Percentiles rank a stretch among this genome's conserved stretches.
Evolutionary conservation across 805 yeast genomes (phyloP).

Genomic region (Myxozyma geophila): DNA sequence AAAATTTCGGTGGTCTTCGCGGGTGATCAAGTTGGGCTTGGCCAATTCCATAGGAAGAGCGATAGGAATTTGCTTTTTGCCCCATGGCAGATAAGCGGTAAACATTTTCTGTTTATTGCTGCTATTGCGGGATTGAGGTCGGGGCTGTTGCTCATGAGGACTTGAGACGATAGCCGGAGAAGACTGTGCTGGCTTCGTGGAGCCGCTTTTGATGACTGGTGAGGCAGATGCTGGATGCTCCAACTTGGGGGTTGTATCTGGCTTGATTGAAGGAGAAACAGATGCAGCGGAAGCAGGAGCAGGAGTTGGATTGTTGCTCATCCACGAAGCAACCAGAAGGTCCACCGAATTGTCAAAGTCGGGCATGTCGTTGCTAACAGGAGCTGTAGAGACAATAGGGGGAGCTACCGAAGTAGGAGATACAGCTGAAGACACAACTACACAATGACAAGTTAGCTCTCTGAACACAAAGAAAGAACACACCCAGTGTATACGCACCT

Average conservation of each 20-base stretch:
- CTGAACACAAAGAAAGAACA: neutral
- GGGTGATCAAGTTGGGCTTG: constrained; percentile 2
- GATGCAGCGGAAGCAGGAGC: neutral
- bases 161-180: neutral
- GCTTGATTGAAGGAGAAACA: constrained; percentile 2
- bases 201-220: neutral
- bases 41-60: constrained; percentile 12
- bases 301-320: constrained; percentile 13
- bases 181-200: neutral
- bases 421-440: neutral
- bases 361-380: constrained; percentile 1
- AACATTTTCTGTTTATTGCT: neutral
- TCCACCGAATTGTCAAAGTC: constrained; percentile 30
- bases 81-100: constrained; percentile 16
- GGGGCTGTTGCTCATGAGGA: neutral
- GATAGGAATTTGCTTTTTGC: constrained; percentile 12
- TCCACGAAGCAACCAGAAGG: constrained; percentile 27
- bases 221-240: too few species aligned
- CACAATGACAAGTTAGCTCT: neutral
- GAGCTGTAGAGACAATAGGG: constrained; percentile 1
- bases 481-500: constrained; percentile 5
- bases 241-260: neutral
- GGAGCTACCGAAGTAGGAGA: neutral
- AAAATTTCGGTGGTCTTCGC: constrained; percentile 7
- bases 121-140: neutral